Evolutionary conservation across 306 rosid genomes (phyloP), one percentile per base, ranked within the genome.

Genomic region (Cajanus cajan): DNA sequence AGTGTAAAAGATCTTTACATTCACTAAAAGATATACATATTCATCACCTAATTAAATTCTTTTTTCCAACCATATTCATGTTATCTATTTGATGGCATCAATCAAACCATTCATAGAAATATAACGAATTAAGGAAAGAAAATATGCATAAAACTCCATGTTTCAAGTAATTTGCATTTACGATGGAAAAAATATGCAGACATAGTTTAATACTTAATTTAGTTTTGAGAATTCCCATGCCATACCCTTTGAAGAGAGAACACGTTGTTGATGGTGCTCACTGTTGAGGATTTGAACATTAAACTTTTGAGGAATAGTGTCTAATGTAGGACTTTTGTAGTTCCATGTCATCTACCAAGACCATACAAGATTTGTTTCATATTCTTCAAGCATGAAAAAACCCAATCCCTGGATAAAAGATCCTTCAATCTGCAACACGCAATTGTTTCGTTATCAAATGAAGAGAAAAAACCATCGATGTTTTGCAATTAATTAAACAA

Each of bases 371-470:
- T 90, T 85, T 77, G 90, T 71, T 81, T 79, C 51, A 71, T 89
- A 92, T 80, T 94, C 97, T 86, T 94, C 98, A 48, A 71, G 84
- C 98, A 90, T 89, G 86, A 88, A 92, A 82, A 92, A 94, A 48
- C 98, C 98, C 14, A 94, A 47, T 16, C 98, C 97, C 50, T 92
- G 97, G 68, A 94, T 87, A 84, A 94, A 94, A 69, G 94, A 86
- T 80, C 98, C 97, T 82, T 94, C 98, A 62, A 92, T 89, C 98
- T 94, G 90, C 84, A 88, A 71, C 45, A 44, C 58, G n/a, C 70
- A 54, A n/a, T n/a, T n/a, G n/a, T n/a, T 21, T 11, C 4, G 37
- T 33, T 19, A 50, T 36, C 78, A 24, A 22, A 70, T 15, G 14
- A 28, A 2, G n/a, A n/a, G n/a, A n/a, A 24, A 28, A 69, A 36